Evolutionary conservation across 1,284 basidiomycete species (phyloP), one percentile per base, ranked within the genome.

Genomic region (Papiliotrema terrestris): DNA sequence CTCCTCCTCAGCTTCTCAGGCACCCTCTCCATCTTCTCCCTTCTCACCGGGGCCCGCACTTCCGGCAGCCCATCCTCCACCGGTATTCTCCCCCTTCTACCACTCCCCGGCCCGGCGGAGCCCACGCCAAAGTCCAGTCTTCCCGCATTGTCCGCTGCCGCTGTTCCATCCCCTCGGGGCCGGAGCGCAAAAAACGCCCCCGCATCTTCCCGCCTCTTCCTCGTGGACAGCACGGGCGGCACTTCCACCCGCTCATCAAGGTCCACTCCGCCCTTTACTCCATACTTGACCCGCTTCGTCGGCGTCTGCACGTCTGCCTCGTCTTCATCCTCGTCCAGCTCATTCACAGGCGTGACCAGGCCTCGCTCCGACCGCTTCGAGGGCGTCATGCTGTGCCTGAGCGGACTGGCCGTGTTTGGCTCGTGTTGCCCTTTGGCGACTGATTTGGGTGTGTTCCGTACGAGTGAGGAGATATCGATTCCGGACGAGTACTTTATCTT

Each of bases 161-260:
- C 45, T 19, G 45, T 22, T 14, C 45, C 46, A 14, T 19, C 36
- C 2, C 32, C 46, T 38, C 69, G 67, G 13, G 71, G 71, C 17
- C 71, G 57, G 4, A 73, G 52, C n/a, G 69, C 67, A n/a, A 74
- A 58, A 61, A 74, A 74, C 3, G 71, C 64, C 4, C 42, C 55
- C 0, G 58, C 49, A 37, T 62, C 61, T 32, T 67, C 67, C 9
- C 39, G 5, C 25, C 35, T 32, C 37, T 50, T 51, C 39, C 48
- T 57, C 15, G n/a, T 45, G 22, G 6, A 46, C 35, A 45, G 44
- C 37, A 49, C 39, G 15, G 41, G 51, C 15, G 42, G 49, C 35
- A 46, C 20, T 13, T 54, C 19, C 17, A 51, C 37, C 25, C 25
- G 32, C 13, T 17, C 29, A 32, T 56, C 62, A 11, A 66, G 49